Percentiles rank a stretch among this genome's conserved stretches.
These are phyloP conservation scores for Aspergillus flavus DNA, from an alignment of 2,329 filamentous ascomycete species.

Conservation along the genomic window DNA sequence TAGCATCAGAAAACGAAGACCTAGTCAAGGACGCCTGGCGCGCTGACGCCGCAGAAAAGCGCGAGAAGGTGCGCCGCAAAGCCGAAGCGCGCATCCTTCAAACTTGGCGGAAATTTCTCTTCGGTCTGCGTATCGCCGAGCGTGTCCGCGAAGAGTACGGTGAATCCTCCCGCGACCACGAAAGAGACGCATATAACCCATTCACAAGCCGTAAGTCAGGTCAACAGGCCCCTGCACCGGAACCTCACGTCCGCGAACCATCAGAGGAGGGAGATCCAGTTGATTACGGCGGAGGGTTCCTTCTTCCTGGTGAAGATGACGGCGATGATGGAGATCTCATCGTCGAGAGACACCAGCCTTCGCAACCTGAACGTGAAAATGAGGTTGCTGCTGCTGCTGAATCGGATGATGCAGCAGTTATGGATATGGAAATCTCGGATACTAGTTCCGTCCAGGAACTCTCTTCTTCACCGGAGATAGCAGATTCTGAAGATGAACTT, in stretches of 20 bases:
- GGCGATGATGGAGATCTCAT: conserved; percentile 31
- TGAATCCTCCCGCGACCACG: conserved; percentile 25
- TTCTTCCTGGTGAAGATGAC: conserved; percentile 34
- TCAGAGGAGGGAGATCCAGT: conserved; percentile 22
- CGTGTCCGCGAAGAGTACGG: conserved; percentile 78
- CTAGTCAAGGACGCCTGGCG: conserved; percentile 76
- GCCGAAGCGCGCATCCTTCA: conserved; percentile 71
- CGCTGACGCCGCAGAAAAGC: conserved; percentile 73
- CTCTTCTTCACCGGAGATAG: conserved; percentile 13
- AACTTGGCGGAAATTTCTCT: conserved; percentile 84
- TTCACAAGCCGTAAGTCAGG: conserved; percentile 28
- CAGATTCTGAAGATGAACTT: conserved; percentile 1
- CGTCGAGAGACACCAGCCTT: conserved; percentile 30
- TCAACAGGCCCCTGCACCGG: background rate
- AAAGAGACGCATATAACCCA: conserved; percentile 39
- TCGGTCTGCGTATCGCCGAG: conserved; percentile 80
- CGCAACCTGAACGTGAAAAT: background rate
- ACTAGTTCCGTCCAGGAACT: conserved; percentile 13
- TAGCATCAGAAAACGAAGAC: conserved; percentile 77
- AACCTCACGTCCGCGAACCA: background rate
- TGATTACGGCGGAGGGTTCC: conserved; percentile 36
- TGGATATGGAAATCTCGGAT: conserved; percentile 2
- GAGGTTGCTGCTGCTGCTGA: background rate
- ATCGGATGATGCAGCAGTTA: conserved; percentile 13
- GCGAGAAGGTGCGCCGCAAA: conserved; percentile 81